Conservation (phyloP, 352 stramenopile genomes). For the Halophytophthora polymorphica region DNA sequence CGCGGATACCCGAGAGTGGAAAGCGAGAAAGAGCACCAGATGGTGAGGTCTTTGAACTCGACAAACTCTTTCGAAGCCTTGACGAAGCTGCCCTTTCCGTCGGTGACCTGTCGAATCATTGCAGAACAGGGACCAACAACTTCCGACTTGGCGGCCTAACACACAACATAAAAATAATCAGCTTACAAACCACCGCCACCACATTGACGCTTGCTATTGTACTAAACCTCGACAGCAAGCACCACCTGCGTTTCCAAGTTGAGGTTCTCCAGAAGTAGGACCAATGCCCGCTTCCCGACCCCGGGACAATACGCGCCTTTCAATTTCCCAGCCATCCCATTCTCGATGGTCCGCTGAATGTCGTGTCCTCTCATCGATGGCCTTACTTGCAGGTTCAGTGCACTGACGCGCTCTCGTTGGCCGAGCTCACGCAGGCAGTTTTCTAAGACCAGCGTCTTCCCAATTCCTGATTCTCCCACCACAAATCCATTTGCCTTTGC, state of each 20-base stretch:
- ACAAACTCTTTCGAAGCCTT: slow-evolving; percentile 51
- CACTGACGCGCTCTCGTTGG: slow-evolving; percentile 30
- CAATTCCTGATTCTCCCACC: slow-evolving; percentile 41
- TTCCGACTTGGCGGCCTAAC: slow-evolving; percentile 11
- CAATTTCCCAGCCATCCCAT: slow-evolving; percentile 43
- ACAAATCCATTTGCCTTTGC: slow-evolving; percentile 49
- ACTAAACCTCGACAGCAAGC: background rate
- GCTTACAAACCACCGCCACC: background rate
- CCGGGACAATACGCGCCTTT: slow-evolving; percentile 54
- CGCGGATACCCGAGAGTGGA: slow-evolving; percentile 37
- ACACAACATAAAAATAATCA: slow-evolving; percentile 1
- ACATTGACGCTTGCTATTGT: background rate
- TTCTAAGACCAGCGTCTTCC: slow-evolving; percentile 48
- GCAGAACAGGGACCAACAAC: slow-evolving; percentile 28
- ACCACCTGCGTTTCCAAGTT: slow-evolving; percentile 50
- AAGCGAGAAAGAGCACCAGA: slow-evolving; percentile 51
- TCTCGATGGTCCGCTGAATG: slow-evolving; percentile 39
- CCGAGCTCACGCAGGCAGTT: slow-evolving; percentile 34
- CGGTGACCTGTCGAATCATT: slow-evolving; percentile 63
- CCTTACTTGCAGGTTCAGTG: slow-evolving; percentile 33
- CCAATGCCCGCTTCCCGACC: slow-evolving; percentile 36
- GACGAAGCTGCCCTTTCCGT: slow-evolving; percentile 52
- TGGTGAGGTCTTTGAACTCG: slow-evolving; percentile 46
- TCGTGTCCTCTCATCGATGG: slow-evolving; percentile 16
- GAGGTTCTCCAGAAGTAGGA: slow-evolving; percentile 58